Conservation (phyloP, 805 yeast genomes). For the Phaffomyces thermotolerans region DNA sequence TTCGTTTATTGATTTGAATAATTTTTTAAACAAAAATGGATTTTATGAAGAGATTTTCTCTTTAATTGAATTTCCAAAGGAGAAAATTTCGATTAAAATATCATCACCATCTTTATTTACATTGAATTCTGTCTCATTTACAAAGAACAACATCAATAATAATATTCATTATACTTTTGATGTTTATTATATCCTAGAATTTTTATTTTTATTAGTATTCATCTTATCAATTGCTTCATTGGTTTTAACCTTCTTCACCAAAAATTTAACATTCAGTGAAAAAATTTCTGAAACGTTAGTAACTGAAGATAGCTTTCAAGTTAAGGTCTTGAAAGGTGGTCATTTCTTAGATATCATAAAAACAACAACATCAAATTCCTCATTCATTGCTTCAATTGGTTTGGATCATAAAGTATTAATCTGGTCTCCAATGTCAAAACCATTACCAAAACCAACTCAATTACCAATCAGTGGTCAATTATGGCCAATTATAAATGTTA, state of each 20-base stretch:
- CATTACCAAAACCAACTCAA: slow-evolving; percentile 38
- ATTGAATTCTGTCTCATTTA: neutral
- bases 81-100: neutral
- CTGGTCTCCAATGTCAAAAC: slow-evolving; percentile 62
- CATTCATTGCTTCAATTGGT: slow-evolving; percentile 64
- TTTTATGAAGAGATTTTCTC: slow-evolving; percentile 16
- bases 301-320: slow-evolving; percentile 21
- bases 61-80: neutral
- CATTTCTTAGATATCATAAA: slow-evolving; percentile 59
- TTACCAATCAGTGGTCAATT: slow-evolving; percentile 36
- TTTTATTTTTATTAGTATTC: slow-evolving; percentile 42
- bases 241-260: slow-evolving; percentile 34
- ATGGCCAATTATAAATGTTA: slow-evolving; percentile 58
- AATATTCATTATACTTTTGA: slow-evolving; percentile 37
- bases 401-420: slow-evolving; percentile 64
- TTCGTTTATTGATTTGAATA: slow-evolving; percentile 3
- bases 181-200: slow-evolving; percentile 48
- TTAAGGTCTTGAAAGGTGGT: slow-evolving; percentile 40
- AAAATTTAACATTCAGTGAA: slow-evolving; percentile 15
- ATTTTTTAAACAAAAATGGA: slow-evolving; percentile 14
- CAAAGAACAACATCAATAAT: slow-evolving; percentile 12
- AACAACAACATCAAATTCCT: slow-evolving; percentile 49
- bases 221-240: slow-evolving; percentile 42
- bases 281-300: slow-evolving; percentile 9
- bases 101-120: neutral